phyloP scores from a whole-genome alignment of 441 rosid genomes.

The Jatropha podagrica region DNA sequence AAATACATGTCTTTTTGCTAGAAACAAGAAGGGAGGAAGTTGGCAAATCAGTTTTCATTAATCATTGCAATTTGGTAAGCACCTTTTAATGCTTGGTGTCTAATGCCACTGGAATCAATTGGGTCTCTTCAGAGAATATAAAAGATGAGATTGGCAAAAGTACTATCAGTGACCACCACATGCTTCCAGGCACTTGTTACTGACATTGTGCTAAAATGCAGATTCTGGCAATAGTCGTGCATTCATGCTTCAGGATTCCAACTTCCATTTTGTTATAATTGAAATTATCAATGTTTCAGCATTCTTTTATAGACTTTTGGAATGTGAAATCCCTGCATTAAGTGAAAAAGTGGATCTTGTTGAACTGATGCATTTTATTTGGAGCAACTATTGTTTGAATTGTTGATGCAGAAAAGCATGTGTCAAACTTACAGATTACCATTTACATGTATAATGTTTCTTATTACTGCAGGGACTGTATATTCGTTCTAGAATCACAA shows the following conservation, averaged over 20 bases:
- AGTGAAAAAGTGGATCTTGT: background rate
- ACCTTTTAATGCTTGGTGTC: background rate
- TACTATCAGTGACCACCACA: too few relatives aligned
- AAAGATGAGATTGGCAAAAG: background rate
- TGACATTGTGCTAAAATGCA: background rate
- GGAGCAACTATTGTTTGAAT: conserved; percentile 6
- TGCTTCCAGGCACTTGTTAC: background rate
- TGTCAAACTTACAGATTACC: background rate
- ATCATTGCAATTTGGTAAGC: background rate
- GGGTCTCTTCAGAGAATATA: background rate
- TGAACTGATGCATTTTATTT: background rate
- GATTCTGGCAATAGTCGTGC: background rate
- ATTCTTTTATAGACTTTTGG: background rate
- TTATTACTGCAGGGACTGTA: conserved; percentile 58
- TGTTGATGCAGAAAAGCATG: background rate
- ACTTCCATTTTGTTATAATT: background rate
- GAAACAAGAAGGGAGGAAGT: background rate
- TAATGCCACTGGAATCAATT: background rate
- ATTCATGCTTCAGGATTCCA: conserved; percentile 5
- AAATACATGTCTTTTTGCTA: background rate
- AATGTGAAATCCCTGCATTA: background rate
- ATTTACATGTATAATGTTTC: conserved; percentile 11
- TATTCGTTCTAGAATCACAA: conserved; percentile 71
- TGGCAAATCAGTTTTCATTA: background rate
- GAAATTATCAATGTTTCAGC: background rate